phyloP scores from a whole-genome alignment of 2,329 filamentous ascomycete species.

The Sporothrix sp. region DNA sequence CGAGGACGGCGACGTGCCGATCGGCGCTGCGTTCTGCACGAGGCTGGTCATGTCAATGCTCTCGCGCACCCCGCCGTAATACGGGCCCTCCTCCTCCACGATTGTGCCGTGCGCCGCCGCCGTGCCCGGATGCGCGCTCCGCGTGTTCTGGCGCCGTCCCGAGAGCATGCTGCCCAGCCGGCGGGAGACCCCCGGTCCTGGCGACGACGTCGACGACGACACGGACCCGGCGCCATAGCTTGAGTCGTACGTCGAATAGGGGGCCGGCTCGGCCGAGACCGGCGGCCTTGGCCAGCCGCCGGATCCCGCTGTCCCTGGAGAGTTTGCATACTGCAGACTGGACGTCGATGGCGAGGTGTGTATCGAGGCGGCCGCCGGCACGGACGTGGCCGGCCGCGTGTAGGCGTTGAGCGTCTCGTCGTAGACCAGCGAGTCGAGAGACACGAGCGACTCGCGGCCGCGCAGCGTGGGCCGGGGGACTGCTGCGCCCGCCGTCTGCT shows the following conservation, averaged over 20 bases:
- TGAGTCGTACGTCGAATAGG: slow-evolving; percentile 9
- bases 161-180: slow-evolving; percentile 11
- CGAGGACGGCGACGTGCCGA: slow-evolving; percentile 21
- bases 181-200: slow-evolving; percentile 2
- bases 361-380: background rate
- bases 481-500: background rate
- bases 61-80: slow-evolving; percentile 19
- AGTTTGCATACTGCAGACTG: background rate
- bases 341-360: background rate
- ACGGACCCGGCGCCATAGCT: slow-evolving; percentile 1
- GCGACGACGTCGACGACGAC: background rate
- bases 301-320: background rate
- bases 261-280: background rate
- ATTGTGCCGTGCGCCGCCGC: slow-evolving; percentile 24
- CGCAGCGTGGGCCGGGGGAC: slow-evolving; percentile 18
- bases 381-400: background rate
- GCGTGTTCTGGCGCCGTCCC: slow-evolving; percentile 1
- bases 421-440: slow-evolving; percentile 26
- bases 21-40: slow-evolving; percentile 31
- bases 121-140: too few relatives aligned
- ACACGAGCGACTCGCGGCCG: slow-evolving; percentile 31
- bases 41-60: slow-evolving; percentile 30
- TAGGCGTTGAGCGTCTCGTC: slow-evolving; percentile 6
- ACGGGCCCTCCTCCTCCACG: slow-evolving; percentile 29
- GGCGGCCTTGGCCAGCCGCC: background rate